Conservation (phyloP, 257 asterid genomes). For the Nicotiana attenuata region DNA sequence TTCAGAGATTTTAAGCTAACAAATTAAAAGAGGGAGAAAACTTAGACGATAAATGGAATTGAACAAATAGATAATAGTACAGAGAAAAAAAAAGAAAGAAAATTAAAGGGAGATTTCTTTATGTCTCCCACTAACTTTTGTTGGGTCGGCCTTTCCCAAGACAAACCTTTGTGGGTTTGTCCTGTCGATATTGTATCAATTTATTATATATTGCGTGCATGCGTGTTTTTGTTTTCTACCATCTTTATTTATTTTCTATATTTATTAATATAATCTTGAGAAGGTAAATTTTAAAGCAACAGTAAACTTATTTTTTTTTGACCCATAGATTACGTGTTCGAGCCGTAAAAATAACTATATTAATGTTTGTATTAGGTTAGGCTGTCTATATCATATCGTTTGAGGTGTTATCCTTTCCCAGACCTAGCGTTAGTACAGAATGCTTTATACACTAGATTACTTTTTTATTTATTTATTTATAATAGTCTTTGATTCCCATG, state of each 20-base stretch:
- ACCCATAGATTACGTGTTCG: rapidly evolving
- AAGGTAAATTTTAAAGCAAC: rapidly evolving
- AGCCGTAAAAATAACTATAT: no score
- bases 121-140: constrained; percentile 37
- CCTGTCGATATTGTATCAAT: constrained; percentile 4
- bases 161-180: constrained; percentile 20
- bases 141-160: constrained; percentile 22
- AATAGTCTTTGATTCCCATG: background rate
- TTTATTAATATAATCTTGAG: background rate
- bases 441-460: no score
- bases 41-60: background rate
- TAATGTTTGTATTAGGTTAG: rapidly evolving
- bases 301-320: no score
- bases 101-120: background rate
- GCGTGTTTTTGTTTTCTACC: constrained; percentile 6
- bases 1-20: background rate
- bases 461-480: background rate
- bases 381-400: no score
- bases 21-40: background rate
- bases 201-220: background rate
- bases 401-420: no score
- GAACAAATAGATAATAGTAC: background rate
- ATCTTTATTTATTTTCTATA: background rate
- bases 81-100: background rate
- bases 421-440: rapidly evolving